Percentiles rank a stretch among this genome's conserved stretches.
Conservation (phyloP, 495 filamentous ascomycete genomes). For the Penicillium nucicola region DNA sequence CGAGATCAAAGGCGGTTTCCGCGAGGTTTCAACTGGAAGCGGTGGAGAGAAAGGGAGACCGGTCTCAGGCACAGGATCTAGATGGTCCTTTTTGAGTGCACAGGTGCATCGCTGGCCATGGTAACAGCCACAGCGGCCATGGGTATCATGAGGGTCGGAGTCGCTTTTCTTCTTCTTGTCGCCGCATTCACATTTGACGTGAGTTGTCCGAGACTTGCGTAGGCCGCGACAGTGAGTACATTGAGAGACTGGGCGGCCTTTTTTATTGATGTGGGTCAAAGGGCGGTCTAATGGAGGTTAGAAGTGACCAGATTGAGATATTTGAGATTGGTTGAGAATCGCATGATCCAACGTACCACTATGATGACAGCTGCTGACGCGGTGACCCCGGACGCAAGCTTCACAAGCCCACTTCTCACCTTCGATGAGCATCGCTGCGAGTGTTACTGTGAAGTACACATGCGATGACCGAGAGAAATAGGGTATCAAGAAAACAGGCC, state of each 20-base stretch:
- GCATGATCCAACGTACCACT: slow-evolving; percentile 59
- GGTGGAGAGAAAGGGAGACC: slow-evolving; percentile 23
- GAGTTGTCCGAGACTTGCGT: slow-evolving; percentile 94
- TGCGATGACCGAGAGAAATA: slow-evolving; percentile 41
- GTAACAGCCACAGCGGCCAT: slow-evolving; percentile 74
- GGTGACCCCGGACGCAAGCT: slow-evolving; percentile 90
- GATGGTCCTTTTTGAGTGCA: slow-evolving; percentile 84
- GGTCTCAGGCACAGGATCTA: slow-evolving; percentile 50
- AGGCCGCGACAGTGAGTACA: slow-evolving; percentile 94
- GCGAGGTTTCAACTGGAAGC: slow-evolving; percentile 46
- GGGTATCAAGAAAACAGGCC: slow-evolving; percentile 21
- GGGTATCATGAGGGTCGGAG: slow-evolving; percentile 63
- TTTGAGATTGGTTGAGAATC: not conserved
- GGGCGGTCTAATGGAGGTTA: slow-evolving; percentile 67
- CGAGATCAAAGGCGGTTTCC: slow-evolving; percentile 73
- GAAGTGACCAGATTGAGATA: not conserved
- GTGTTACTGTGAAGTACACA: slow-evolving; percentile 41
- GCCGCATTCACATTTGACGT: slow-evolving; percentile 96
- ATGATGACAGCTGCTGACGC: slow-evolving; percentile 93
- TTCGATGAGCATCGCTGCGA: slow-evolving; percentile 70
- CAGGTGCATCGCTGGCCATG: slow-evolving; percentile 92
- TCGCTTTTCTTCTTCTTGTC: slow-evolving; percentile 72
- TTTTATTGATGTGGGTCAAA: slow-evolving; percentile 95
- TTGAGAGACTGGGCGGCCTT: slow-evolving; percentile 97
- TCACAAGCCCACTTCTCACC: slow-evolving; percentile 91